phyloP scores from a whole-genome alignment of 2,329 filamentous ascomycete species.

The Zasmidium angulare region DNA sequence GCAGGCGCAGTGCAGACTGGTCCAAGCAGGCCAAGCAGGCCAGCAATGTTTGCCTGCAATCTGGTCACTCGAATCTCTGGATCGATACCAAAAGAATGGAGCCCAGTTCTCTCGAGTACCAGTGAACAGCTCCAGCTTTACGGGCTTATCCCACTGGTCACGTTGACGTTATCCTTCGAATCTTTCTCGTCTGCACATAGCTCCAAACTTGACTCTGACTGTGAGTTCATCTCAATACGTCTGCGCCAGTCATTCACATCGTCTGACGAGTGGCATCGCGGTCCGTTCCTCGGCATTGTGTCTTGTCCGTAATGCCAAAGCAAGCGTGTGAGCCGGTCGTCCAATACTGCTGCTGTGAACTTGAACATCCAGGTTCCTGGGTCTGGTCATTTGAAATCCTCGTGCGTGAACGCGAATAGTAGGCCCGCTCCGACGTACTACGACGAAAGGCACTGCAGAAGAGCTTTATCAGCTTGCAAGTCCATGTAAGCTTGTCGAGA shows the following conservation, averaged over 20 bases:
- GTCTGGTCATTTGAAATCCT: not conserved
- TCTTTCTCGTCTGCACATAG: not conserved
- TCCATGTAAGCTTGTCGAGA: not conserved
- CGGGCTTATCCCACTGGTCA: not conserved
- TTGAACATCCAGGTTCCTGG: not conserved
- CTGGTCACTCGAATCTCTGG: no score
- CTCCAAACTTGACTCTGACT: not conserved
- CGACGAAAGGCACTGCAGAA: not conserved
- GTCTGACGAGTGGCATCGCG: not conserved
- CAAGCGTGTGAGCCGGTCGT: not conserved
- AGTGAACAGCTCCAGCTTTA: not conserved
- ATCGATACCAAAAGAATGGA: no score
- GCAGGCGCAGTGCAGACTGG: no score
- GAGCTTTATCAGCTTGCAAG: not conserved
- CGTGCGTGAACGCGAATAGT: not conserved
- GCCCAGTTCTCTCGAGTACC: not conserved
- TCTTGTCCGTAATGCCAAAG: not conserved
- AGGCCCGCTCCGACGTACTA: not conserved
- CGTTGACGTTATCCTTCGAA: not conserved
- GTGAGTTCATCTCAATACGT: not conserved
- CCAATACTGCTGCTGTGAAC: not conserved
- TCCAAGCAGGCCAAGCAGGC: no score
- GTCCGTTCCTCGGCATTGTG: not conserved
- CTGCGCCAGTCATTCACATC: not conserved
- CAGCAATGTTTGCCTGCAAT: no score